Base-by-base conservation (phyloP, 2,329 filamentous ascomycete genomes). In the Fusarium miscanthi region DNA sequence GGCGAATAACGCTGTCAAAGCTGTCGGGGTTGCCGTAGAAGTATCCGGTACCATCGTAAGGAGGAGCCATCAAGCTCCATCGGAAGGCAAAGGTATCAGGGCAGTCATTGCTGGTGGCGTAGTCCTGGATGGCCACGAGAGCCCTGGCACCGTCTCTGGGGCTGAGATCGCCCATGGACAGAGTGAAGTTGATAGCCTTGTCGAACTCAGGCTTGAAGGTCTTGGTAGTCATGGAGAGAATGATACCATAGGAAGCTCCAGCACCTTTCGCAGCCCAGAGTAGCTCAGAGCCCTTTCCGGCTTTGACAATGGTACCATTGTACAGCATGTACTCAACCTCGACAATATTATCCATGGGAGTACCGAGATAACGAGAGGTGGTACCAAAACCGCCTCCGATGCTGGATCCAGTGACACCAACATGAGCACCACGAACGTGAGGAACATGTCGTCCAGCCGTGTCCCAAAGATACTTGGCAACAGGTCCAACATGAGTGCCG, bases 251-350 rank as follows among this genome's bases (percentile, higher is more conserved):
- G 0, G 75, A 77, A 7, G 75, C 49, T 8, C 65, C 75, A 11
- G 75, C 75, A 21, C 75, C 75, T 25, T 76, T 41, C 7, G 65
- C 70, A 12, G 75, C 75, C 75, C 75, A 77, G 25, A 77, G 69
- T 4, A 77, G 72, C 16, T 77, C 75, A 3, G 69, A 70, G 2
- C 72, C 75, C 41, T 65, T 58, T 3, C 43, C 42, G 6, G 72
- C 72, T 10, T 76, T 73, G 41, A 77, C 72, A 30, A 77, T 46
- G 4, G 75, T 76, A 11, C 75, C 75, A 19, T 77, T 76, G 59
- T 74, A 76, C 13, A 77, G 60, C 75, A 77, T 76, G 49, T 65
- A 71, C 71, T 77, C 72, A 8, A 73, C 66, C 19, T 64, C 60
- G 0, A 77, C 73, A 3, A 77, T 59, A 45, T 68, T 76, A 27